Base-by-base conservation (phyloP, 768 basidiomycete genomes). In the Boletus rubescentipes region DNA sequence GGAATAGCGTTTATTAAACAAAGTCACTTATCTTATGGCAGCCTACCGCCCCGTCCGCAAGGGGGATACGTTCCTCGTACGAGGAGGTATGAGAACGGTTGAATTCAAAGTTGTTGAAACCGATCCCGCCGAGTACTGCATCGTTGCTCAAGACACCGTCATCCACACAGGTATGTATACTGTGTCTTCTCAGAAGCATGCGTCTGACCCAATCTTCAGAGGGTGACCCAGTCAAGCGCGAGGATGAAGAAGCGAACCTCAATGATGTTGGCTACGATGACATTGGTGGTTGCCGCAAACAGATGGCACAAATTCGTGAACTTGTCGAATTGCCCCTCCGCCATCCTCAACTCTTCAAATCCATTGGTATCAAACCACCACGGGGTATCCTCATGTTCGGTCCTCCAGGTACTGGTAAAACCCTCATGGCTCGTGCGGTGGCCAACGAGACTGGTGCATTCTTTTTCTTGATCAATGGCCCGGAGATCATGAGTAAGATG, bases 401-500 rank as follows among this genome's bases (percentile, higher is more conserved):
- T 51, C 96, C 96, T 59, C 96, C 96, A 32, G 97, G 97, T 79
- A 98, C 96, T 20, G 97, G 97, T 81, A 99, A 98, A 78, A 98
- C 97, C 7, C 83, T 99, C 61, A 99, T 99, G 96, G 97, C 97
- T 47, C 88, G 97, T 63, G 97, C 97, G 8, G 97, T 99, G 43
- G 97, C 97, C 59, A 99, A 99, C 71, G 97, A 99, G 75, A 99
- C 97, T 26, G 97, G 97, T 46, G 97, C 97, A 15, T 99, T 99
- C 84, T 99, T 99, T 83, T 99, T 99, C 87, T 77, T 98, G 46
- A 99, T 99, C 77, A 99, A 98, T 68, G 97, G 97, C 49, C 97
- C 97, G 47, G 97, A 99, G 74, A 98, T 99, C 72, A 99, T 99
- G 97, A 92, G 89, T 64, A 98, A 99, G 81, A 99, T 99, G 97